Conservation (phyloP, 495 filamentous ascomycete species). For the Bacidia rubella region DNA sequence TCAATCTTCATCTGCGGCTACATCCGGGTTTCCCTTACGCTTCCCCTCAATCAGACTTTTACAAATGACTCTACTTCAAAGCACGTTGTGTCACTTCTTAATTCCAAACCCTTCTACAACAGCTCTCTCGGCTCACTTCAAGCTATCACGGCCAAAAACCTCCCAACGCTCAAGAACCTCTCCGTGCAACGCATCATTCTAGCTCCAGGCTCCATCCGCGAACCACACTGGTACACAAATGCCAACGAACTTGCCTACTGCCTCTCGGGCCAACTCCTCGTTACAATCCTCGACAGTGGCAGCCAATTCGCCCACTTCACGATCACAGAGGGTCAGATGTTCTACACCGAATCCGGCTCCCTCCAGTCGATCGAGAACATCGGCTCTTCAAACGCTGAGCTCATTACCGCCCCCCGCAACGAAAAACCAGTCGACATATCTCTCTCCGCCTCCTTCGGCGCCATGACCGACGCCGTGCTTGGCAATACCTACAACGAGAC, state of each 20-base stretch:
- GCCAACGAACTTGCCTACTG: background rate
- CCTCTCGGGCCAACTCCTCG: background rate
- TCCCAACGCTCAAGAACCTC: background rate
- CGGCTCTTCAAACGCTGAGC: background rate
- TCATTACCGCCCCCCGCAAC: background rate
- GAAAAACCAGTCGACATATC: background rate
- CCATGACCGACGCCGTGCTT: background rate
- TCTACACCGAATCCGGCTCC: background rate
- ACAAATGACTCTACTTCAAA: background rate
- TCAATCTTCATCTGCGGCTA: background rate
- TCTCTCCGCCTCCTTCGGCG: background rate
- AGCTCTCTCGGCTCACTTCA: background rate
- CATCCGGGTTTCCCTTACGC: background rate
- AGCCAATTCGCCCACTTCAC: background rate
- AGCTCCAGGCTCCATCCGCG: background rate
- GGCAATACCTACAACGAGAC: conserved; percentile 1
- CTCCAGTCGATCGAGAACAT: background rate
- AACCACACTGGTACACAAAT: background rate
- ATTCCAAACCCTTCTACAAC: background rate
- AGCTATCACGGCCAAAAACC: background rate
- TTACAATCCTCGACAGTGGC: background rate
- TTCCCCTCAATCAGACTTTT: background rate
- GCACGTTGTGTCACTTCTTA: background rate
- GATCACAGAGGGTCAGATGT: background rate
- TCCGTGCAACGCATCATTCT: background rate